phyloP scores from a whole-genome alignment of 495 filamentous ascomycete species.

The Aspergillus sclerotiicarbonarius region DNA sequence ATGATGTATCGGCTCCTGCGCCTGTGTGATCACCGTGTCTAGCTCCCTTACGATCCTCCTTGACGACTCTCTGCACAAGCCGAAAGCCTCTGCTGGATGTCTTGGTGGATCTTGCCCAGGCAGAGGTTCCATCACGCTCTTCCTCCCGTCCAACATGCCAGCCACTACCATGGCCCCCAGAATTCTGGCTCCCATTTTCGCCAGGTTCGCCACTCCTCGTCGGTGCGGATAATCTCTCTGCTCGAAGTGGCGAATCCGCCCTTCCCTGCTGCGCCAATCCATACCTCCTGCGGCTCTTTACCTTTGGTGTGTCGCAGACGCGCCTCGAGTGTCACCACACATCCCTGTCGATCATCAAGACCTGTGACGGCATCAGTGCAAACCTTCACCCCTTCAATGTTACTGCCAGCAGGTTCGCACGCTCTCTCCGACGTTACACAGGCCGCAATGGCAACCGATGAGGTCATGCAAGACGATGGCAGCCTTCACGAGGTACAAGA shows the following conservation, averaged over 20 bases:
- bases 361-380: conserved; percentile 10
- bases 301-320: not conserved
- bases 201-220: conserved; percentile 28
- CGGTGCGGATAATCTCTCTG: conserved; percentile 15
- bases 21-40: not conserved
- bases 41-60: not conserved
- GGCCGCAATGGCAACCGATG: conserved; percentile 1
- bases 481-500: not conserved
- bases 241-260: conserved; percentile 20
- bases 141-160: conserved; percentile 33
- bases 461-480: not conserved
- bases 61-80: not conserved
- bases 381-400: conserved; percentile 1
- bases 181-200: conserved; percentile 22
- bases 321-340: not conserved
- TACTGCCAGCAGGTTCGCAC: conserved; percentile 5
- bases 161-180: conserved; percentile 23
- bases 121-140: conserved; percentile 26
- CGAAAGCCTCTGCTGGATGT: conserved; percentile 34
- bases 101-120: conserved; percentile 24
- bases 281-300: conserved; percentile 10
- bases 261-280: conserved; percentile 12
- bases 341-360: conserved; percentile 12
- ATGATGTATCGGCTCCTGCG: conserved; percentile 4
- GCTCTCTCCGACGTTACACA: not conserved